Conservation (phyloP, 2,329 filamentous ascomycete genomes). For the Zalaria sp. region DNA sequence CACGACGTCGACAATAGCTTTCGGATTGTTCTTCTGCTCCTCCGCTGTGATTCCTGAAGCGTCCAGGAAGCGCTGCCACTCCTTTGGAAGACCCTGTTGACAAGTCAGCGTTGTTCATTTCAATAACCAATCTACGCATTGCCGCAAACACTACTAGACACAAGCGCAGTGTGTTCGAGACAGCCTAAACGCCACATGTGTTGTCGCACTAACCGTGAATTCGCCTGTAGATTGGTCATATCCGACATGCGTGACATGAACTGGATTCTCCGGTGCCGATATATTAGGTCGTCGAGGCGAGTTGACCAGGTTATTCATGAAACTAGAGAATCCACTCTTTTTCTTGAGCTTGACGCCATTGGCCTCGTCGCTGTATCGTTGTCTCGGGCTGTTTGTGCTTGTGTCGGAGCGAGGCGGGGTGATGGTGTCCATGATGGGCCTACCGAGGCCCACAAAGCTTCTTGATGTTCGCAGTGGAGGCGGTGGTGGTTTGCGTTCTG, state of each 20-base stretch:
- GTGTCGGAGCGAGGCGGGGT: slow-evolving; percentile 26
- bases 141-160: background rate
- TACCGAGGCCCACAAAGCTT: background rate
- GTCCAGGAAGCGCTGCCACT: slow-evolving; percentile 93
- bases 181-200: too few relatives aligned
- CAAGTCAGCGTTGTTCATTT: slow-evolving; percentile 10
- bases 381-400: slow-evolving; percentile 40
- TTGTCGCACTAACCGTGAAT: slow-evolving; percentile 60
- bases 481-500: background rate
- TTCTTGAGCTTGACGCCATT: slow-evolving; percentile 52
- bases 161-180: too few relatives aligned
- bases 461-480: background rate
- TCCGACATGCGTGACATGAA: slow-evolving; percentile 94
- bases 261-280: slow-evolving; percentile 93
- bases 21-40: slow-evolving; percentile 88
- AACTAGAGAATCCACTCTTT: slow-evolving; percentile 78
- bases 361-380: slow-evolving; percentile 68
- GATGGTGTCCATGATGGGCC: slow-evolving; percentile 21
- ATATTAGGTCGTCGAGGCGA: slow-evolving; percentile 86
- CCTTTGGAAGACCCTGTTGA: slow-evolving; percentile 73
- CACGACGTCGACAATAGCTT: slow-evolving; percentile 90
- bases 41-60: slow-evolving; percentile 94
- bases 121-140: background rate
- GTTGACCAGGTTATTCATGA: slow-evolving; percentile 71
- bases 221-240: slow-evolving; percentile 94